phyloP scores from a whole-genome alignment of 2,329 filamentous ascomycete genomes.

The Aspergillus terreus region DNA sequence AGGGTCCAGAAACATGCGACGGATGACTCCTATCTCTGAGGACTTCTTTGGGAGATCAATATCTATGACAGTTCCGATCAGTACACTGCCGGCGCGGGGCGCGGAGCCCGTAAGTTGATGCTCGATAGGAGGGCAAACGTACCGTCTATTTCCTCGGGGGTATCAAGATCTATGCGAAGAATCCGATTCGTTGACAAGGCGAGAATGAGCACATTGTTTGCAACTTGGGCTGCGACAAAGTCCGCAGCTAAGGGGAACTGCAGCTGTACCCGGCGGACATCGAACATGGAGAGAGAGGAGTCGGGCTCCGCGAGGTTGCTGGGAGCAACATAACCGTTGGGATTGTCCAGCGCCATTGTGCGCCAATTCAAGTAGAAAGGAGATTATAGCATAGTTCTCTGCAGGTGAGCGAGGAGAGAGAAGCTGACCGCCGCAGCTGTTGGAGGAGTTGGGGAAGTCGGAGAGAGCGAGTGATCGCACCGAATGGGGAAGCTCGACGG shows the following conservation, averaged over 20 bases:
- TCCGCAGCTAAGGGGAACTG: conserved; percentile 93
- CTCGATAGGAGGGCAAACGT: conserved; percentile 16
- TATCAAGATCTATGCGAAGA: conserved; percentile 88
- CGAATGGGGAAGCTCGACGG: conserved; percentile 7
- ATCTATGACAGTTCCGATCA: conserved; percentile 54
- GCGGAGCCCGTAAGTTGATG: no score
- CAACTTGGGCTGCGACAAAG: conserved; percentile 93
- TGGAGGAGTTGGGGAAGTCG: conserved; percentile 1
- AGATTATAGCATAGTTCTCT: conserved; percentile 28
- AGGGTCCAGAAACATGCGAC: conserved; percentile 94
- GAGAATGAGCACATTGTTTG: conserved; percentile 92
- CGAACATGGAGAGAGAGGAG: conserved; percentile 79
- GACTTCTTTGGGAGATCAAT: conserved; percentile 95
- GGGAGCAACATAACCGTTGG: conserved; percentile 69
- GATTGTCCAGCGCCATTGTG: conserved; percentile 66
- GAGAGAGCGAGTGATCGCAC: background rate
- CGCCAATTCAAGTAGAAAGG: conserved; percentile 23
- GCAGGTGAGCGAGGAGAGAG: conserved; percentile 4
- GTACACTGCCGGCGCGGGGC: conserved; percentile 3
- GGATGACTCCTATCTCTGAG: conserved; percentile 85
- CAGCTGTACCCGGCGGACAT: conserved; percentile 85
- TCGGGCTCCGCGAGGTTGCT: conserved; percentile 60
- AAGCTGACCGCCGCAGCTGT: conserved; percentile 21
- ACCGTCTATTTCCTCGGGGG: conserved; percentile 93
- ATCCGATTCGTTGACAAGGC: conserved; percentile 91